Evolutionary conservation across 129 eudicot genomes (phyloP), one percentile per base, ranked within the genome.

Genomic region (Ambrosia trifida): DNA sequence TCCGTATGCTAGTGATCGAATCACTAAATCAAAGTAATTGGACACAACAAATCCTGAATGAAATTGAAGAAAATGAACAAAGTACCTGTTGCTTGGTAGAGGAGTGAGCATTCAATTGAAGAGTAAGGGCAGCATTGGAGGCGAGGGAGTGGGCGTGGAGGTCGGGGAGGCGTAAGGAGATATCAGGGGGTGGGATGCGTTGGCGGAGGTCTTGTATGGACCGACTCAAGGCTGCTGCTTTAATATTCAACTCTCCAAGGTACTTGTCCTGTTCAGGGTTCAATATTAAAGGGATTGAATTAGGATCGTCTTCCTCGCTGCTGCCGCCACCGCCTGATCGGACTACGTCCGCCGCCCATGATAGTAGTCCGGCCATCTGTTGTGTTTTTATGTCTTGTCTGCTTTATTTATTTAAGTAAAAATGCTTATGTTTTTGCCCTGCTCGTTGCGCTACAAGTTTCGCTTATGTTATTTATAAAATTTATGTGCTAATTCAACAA

Each of bases 121-220:
- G 91, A 32, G 91, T 85, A 38, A 92, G 85, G 74, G 85, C 96
- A 64, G 96, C 96, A 66, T 92, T 89, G 4, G 98, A 92, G 51
- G 98, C 98, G 61, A 92, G 82, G 7, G 98, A 92, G 64, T 89
- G 98, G 4, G 98, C 98, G 77, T 92, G 98, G 49, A 92, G 91
- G 44, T 92, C 84, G 17, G 98, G 96, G 14, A 92, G 89, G 50
- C 96, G 95, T 63, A 83, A 83, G 5, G 98, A 85, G 66, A 89
- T 89, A 58, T 89, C 91, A 1, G 96, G 87, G 1, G 98, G 96
- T 51, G 96, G 98, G 57, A 92, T 75, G 72, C 98, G 74, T 12
- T 79, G 87, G 62, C 98, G 88, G 80, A 89, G 90, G 75, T 89
- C 98, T 57, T 85, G 91, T 69, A 92, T 86, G 73, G 89, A 81